These are phyloP conservation scores for Nymphaea colorata DNA, from an alignment of 164 flowering plant genomes.

Conservation along the genomic window DNA sequence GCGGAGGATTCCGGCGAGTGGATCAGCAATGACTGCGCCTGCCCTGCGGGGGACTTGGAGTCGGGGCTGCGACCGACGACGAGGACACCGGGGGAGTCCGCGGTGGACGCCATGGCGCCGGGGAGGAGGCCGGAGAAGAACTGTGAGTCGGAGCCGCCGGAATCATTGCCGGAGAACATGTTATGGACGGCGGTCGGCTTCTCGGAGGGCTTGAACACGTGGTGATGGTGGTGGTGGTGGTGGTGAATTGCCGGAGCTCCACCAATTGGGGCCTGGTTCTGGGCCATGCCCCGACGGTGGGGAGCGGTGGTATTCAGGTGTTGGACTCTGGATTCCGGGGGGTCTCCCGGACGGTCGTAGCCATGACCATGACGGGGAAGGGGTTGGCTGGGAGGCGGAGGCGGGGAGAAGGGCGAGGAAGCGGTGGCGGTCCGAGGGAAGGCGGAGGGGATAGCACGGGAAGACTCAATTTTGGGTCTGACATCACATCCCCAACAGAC, in stretches of 20 bases:
- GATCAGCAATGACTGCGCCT: constrained; percentile 37
- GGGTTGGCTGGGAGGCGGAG: not conserved
- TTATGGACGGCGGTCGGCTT: constrained; percentile 18
- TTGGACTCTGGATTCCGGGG: not conserved
- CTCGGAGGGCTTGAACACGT: not conserved
- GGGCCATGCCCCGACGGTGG: not conserved
- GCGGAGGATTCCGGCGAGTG: constrained; percentile 82
- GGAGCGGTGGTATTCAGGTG: not conserved
- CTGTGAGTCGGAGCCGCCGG: constrained; percentile 27
- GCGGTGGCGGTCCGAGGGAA: too few species aligned
- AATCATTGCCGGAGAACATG: constrained; percentile 52
- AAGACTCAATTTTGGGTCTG: not conserved
- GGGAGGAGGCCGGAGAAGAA: constrained; percentile 93
- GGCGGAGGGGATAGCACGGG: too few species aligned
- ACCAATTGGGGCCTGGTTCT: not conserved
- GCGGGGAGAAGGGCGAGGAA: too few species aligned
- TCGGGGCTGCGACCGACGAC: not conserved
- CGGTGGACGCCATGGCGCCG: constrained; percentile 82
- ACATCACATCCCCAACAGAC: not conserved
- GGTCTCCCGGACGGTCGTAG: not conserved
- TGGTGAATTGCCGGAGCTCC: not conserved
- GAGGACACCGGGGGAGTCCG: constrained; percentile 3
- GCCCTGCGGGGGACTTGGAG: constrained; percentile 17
- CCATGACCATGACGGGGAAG: not conserved
- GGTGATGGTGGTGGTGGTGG: too few species aligned